A percentile compares a stretch with the other conserved stretches of the same genome.
Evolutionary conservation across 345 rosid species (phyloP).

Genomic region (Camelina neglecta): DNA sequence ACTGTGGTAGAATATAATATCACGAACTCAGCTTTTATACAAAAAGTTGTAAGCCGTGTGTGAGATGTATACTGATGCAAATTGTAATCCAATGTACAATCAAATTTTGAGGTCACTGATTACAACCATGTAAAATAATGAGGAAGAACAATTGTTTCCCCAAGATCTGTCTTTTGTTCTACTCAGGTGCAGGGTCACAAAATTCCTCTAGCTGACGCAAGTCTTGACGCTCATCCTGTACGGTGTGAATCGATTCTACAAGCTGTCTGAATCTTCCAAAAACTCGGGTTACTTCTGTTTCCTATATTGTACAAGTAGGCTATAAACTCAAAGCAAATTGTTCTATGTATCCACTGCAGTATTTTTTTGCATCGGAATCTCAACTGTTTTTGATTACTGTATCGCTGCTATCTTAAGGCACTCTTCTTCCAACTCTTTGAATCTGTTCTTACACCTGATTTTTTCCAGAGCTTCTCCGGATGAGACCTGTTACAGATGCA

Average conservation of each 20-base stretch:
- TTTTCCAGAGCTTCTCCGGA: constrained; percentile 33
- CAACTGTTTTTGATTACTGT: not conserved
- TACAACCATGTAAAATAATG: constrained; percentile 30
- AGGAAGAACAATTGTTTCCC: constrained; percentile 21
- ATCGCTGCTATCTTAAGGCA: constrained; percentile 31
- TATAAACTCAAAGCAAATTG: constrained; percentile 16
- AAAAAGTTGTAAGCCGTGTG: not conserved
- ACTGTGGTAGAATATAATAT: constrained; percentile 59
- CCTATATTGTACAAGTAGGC: constrained; percentile 35
- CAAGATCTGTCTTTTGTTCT: constrained; percentile 9
- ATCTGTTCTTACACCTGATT: constrained; percentile 34
- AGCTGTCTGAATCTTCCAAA: constrained; percentile 30
- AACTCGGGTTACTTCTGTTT: constrained; percentile 15
- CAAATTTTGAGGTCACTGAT: constrained; percentile 30
- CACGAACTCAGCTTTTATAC: not conserved
- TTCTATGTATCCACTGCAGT: constrained; percentile 15
- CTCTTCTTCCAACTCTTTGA: constrained; percentile 31
- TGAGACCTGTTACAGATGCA: constrained; percentile 68
- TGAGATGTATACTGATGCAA: constrained; percentile 32
- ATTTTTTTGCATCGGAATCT: constrained; percentile 10
- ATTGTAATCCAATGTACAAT: constrained; percentile 43
- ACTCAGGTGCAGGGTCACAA: constrained; percentile 21
- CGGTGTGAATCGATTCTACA: constrained; percentile 25
- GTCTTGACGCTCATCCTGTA: constrained; percentile 23
- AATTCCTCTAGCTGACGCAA: constrained; percentile 10